Base-by-base conservation (phyloP, 2,329 filamentous ascomycete species). In the Simplicillium aogashimaense region DNA sequence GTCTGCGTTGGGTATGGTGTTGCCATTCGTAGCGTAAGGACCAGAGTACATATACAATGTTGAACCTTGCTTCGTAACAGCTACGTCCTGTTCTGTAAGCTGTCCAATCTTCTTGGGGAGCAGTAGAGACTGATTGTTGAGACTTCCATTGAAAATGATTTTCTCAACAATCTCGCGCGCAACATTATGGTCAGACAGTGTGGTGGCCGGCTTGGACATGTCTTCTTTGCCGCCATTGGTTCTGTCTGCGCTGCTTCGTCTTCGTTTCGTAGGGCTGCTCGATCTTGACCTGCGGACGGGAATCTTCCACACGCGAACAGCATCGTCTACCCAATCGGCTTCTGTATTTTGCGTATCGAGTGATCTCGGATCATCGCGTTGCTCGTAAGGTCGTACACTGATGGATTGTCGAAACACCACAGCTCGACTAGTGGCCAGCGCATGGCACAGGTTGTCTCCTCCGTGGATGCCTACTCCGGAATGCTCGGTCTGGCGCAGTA, bases 391-490 rank as follows among this genome's bases (percentile, higher is more conserved):
- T 28, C 65, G 66, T n/a, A 95, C 63, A 0, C 83, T 82, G 55
- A 94, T 72, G 1, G 86, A 82, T 50, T 86, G 88, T 30, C 92
- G 76, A 52, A 95, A 90, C 37, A 97, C 78, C 59, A 95, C 95
- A 28, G 81, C 70, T 35, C 92, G 76, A 13, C 83, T 81, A 1
- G 88, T 86, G n/a, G 87, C 89, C 42, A 98, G 61, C 6, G 78
- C 72, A 54, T 95, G 83, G 35, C 79, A 75, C 40, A 97, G 61
- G 55, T 97, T 97, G 38, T 78, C 78, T 4, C 82, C 79, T 3
- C 86, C 89, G 55, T 94, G 84, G 11, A 97, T 67, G n/a, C 72
- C 74, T 43, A 88, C 54, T 14, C 59, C 62, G 12, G 55, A 50
- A 18, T 54, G 49, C 3, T 44, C 30, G 12, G 44, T 41, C 15